Conservation (phyloP, 495 filamentous ascomycete species). For the Neurospora africana region DNA sequence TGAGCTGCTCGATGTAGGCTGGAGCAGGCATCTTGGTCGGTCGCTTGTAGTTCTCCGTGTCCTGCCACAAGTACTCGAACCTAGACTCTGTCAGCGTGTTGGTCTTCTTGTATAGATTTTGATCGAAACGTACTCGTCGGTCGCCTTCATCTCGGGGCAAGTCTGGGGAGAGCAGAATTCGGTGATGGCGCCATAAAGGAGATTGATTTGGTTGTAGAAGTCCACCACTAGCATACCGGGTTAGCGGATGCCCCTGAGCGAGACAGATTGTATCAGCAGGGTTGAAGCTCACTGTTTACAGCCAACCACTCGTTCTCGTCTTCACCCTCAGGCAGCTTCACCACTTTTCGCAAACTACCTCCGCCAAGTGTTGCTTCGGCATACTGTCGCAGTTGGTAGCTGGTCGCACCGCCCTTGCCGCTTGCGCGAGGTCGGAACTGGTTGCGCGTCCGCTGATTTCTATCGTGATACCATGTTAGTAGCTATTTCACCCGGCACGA, state of each 20-base stretch:
- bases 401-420: slow-evolving; percentile 76
- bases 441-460: slow-evolving; percentile 79
- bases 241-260: slow-evolving; percentile 4
- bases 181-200: slow-evolving; percentile 96
- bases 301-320: slow-evolving; percentile 96
- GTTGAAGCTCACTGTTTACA: slow-evolving; percentile 62
- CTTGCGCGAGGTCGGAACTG: slow-evolving; percentile 85
- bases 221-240: slow-evolving; percentile 63
- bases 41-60: slow-evolving; percentile 80
- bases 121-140: slow-evolving; percentile 65
- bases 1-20: slow-evolving; percentile 92
- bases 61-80: slow-evolving; percentile 99
- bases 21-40: slow-evolving; percentile 98
- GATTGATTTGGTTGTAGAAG: slow-evolving; percentile 99
- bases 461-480: slow-evolving; percentile 28
- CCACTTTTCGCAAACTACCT: slow-evolving; percentile 89
- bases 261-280: neutral
- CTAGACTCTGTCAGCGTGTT: slow-evolving; percentile 30
- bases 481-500: neutral
- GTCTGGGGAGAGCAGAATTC: slow-evolving; percentile 96
- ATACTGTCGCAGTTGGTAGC: slow-evolving; percentile 94
- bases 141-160: slow-evolving; percentile 99
- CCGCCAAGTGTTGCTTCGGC: slow-evolving; percentile 93
- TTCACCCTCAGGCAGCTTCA: slow-evolving; percentile 93
- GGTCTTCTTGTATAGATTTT: neutral